These are phyloP conservation scores for Fistulinella prunicolor DNA, from an alignment of 768 basidiomycete species.

Conservation along the genomic window DNA sequence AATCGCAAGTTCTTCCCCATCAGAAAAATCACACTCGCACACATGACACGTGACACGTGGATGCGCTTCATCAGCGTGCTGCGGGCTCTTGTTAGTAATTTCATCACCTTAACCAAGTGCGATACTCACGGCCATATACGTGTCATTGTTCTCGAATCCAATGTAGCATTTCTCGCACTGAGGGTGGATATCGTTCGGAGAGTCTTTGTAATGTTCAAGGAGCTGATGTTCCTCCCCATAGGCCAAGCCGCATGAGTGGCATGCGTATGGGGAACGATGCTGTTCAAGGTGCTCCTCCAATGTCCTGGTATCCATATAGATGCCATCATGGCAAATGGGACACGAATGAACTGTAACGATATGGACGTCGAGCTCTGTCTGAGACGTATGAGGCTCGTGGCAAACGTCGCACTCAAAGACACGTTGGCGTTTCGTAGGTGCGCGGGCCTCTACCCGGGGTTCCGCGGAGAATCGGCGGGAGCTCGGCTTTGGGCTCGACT, in stretches of 20 bases:
- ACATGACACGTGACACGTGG: constrained; percentile 35
- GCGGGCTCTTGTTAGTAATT: constrained; percentile 2
- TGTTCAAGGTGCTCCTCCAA: constrained; percentile 32
- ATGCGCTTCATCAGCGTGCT: constrained; percentile 42
- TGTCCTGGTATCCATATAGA: constrained; percentile 23
- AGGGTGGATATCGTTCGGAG: constrained; percentile 35
- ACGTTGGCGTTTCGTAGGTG: background rate
- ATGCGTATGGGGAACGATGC: constrained; percentile 27
- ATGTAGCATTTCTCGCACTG: constrained; percentile 32
- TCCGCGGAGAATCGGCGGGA: constrained; percentile 11
- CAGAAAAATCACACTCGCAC: constrained; percentile 24
- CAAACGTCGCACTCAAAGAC: constrained; percentile 24
- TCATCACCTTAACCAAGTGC: background rate
- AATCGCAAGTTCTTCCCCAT: constrained; percentile 19
- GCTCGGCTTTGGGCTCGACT: constrained; percentile 10
- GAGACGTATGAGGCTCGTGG: constrained; percentile 20
- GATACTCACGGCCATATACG: constrained; percentile 30
- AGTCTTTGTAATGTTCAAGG: constrained; percentile 38
- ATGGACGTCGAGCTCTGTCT: constrained; percentile 30
- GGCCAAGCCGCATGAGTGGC: constrained; percentile 21
- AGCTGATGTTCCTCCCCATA: constrained; percentile 36
- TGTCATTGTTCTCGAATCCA: constrained; percentile 34
- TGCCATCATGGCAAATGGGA: constrained; percentile 32
- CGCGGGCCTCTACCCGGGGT: constrained; percentile 4
- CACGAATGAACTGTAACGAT: constrained; percentile 31